phyloP scores from a whole-genome alignment of 192 early-diverging fungal genomes.

The Rhizophagus prolifer region DNA sequence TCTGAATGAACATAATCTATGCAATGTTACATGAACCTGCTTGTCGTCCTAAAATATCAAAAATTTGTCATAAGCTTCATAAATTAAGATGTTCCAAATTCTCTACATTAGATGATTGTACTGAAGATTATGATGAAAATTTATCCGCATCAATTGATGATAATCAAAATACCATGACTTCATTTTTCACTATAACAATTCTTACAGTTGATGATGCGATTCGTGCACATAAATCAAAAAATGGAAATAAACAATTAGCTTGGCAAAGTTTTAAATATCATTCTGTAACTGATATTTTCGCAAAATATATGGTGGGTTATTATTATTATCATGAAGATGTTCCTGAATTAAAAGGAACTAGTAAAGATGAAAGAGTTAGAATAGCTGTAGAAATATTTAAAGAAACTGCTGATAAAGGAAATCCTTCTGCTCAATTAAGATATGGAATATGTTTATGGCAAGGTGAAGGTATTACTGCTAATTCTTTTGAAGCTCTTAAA shows the following conservation, averaged over 20 bases:
- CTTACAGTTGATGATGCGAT: neutral
- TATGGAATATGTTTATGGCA: too few species aligned
- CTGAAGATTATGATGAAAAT: neutral
- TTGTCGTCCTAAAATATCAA: too few species aligned
- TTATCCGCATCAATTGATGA: neutral
- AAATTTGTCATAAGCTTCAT: too few species aligned
- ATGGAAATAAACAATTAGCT: constrained; percentile 2
- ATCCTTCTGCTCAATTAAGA: too few species aligned
- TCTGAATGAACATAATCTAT: too few species aligned
- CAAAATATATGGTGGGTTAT: constrained; percentile 15
- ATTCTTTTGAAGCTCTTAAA: too few species aligned
- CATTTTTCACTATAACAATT: neutral
- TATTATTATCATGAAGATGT: neutral
- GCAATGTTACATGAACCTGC: too few species aligned
- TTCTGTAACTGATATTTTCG: neutral
- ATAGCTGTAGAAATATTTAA: constrained; percentile 5
- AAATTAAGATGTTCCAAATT: too few species aligned
- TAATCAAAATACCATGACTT: neutral
- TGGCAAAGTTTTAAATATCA: constrained; percentile 9
- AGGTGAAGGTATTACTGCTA: too few species aligned
- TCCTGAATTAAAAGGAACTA: neutral
- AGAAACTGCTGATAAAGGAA: too few species aligned
- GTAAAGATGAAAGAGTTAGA: neutral
- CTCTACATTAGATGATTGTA: too few species aligned
- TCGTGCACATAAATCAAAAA: neutral